phyloP scores from a whole-genome alignment of 1,139 yeast genomes.

The Debaryomycetaceae sp. region DNA sequence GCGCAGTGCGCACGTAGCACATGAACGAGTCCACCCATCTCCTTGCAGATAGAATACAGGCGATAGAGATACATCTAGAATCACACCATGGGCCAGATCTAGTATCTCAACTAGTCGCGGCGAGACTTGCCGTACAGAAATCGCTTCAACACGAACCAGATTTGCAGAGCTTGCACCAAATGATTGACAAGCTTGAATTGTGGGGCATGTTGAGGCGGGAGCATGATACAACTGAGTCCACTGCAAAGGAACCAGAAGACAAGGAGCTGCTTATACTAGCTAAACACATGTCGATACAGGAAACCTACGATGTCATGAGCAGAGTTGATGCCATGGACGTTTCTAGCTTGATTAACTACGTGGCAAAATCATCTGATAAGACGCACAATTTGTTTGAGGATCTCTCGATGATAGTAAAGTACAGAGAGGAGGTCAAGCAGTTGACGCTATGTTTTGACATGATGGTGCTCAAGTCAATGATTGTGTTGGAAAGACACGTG shows the following conservation, averaged over 20 bases:
- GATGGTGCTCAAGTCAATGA: constrained; percentile 25
- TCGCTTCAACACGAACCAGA: constrained; percentile 20
- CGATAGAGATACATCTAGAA: constrained; percentile 3
- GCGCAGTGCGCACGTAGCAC: too few relatives aligned
- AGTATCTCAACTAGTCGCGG: constrained; percentile 1
- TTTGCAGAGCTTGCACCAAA: constrained; percentile 16
- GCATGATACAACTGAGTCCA: neutral
- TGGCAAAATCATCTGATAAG: constrained; percentile 16
- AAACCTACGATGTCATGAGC: constrained; percentile 17
- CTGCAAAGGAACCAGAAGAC: neutral
- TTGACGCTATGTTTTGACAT: constrained; percentile 18
- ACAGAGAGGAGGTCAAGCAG: constrained; percentile 13
- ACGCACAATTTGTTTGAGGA: constrained; percentile 15
- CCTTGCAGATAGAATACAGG: constrained; percentile 5
- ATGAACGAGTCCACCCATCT: too few relatives aligned
- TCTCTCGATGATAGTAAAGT: constrained; percentile 8
- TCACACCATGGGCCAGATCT: neutral
- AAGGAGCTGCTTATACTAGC: constrained; percentile 7
- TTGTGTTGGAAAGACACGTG: constrained; percentile 25
- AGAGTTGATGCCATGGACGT: constrained; percentile 22
- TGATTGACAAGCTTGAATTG: constrained; percentile 16
- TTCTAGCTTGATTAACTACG: constrained; percentile 18
- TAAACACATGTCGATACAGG: constrained; percentile 15
- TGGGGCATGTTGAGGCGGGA: constrained; percentile 12
- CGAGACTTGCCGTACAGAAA: constrained; percentile 9